Evolutionary conservation across 1,284 basidiomycete genomes (phyloP).

Genomic region (Cryptococcus wingfieldii): DNA sequence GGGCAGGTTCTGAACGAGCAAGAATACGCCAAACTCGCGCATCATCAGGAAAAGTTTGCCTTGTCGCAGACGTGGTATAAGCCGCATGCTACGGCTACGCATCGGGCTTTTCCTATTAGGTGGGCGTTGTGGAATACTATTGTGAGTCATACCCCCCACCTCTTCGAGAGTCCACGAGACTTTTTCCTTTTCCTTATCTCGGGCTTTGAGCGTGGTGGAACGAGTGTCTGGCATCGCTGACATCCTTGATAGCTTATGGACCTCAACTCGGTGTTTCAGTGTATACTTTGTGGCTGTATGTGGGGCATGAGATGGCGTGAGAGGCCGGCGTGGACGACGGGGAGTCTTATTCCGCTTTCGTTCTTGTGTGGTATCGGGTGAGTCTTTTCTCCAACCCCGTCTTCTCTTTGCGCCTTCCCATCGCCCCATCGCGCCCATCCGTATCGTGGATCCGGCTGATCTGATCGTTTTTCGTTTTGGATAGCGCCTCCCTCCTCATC

Average conservation of each 20-base stretch:
- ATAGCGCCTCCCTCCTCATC: slow-evolving; percentile 68
- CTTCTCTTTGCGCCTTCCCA: too few relatives aligned
- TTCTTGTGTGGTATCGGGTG: slow-evolving; percentile 71
- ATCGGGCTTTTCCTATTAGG: slow-evolving; percentile 75
- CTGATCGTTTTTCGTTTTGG: too few relatives aligned
- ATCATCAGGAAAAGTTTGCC: slow-evolving; percentile 52
- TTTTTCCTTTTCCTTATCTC: too few relatives aligned
- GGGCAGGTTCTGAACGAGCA: slow-evolving; percentile 61
- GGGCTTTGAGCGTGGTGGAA: too few relatives aligned
- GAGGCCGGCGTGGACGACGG: slow-evolving; percentile 55
- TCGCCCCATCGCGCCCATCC: too few relatives aligned
- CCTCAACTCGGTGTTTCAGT: slow-evolving; percentile 74
- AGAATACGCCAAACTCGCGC: slow-evolving; percentile 63
- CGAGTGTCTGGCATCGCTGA: neutral
- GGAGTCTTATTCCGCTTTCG: slow-evolving; percentile 65
- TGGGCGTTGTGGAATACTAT: slow-evolving; percentile 51
- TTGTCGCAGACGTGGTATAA: slow-evolving; percentile 70
- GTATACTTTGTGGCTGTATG: slow-evolving; percentile 63
- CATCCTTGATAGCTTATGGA: slow-evolving; percentile 57
- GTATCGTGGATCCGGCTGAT: neutral
- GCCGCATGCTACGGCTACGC: slow-evolving; percentile 78
- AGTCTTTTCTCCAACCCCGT: slow-evolving; percentile 5
- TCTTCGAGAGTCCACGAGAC: neutral
- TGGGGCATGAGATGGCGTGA: slow-evolving; percentile 62
- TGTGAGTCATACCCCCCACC: slow-evolving; percentile 18